A percentile compares a stretch with the other conserved stretches of the same genome.
These are phyloP conservation scores for Ceratocystis albifundus DNA, from an alignment of 2,329 filamentous ascomycete genomes.

Conservation along the genomic window DNA sequence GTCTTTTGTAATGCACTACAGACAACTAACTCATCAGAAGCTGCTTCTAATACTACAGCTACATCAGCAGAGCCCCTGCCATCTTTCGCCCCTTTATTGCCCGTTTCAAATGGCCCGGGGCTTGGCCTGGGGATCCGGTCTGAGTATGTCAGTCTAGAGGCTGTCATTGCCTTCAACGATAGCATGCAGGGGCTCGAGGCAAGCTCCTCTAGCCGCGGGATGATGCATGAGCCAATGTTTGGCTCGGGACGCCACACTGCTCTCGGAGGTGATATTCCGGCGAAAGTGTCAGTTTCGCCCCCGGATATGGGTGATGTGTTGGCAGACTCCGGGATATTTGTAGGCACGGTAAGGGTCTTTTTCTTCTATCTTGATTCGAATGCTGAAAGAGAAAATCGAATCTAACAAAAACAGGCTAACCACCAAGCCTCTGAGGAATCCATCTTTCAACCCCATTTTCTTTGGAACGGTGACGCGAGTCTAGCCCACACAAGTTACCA, in stretches of 20 bases:
- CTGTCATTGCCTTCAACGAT: background rate
- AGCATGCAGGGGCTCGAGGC: conserved; percentile 1
- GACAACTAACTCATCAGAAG: background rate
- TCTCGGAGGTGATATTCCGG: background rate
- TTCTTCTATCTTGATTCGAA: background rate
- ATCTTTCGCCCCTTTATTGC: background rate
- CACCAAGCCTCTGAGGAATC: too few species aligned
- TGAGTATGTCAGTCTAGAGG: background rate
- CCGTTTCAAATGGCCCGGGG: background rate
- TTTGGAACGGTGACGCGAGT: too few species aligned
- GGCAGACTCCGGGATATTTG: background rate
- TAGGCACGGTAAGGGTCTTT: background rate
- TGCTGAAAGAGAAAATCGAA: background rate
- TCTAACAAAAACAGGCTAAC: too few species aligned
- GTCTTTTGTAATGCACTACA: background rate
- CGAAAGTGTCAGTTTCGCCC: background rate
- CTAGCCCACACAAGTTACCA: too few species aligned
- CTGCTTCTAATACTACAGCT: background rate
- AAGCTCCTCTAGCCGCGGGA: background rate
- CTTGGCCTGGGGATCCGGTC: background rate
- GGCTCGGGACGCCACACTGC: background rate
- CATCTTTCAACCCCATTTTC: too few species aligned
- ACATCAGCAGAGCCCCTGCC: background rate
- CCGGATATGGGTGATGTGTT: background rate
- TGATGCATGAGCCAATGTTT: background rate